Conservation (phyloP, 2,329 filamentous ascomycete genomes). For the Fusarium phyllophilum region DNA sequence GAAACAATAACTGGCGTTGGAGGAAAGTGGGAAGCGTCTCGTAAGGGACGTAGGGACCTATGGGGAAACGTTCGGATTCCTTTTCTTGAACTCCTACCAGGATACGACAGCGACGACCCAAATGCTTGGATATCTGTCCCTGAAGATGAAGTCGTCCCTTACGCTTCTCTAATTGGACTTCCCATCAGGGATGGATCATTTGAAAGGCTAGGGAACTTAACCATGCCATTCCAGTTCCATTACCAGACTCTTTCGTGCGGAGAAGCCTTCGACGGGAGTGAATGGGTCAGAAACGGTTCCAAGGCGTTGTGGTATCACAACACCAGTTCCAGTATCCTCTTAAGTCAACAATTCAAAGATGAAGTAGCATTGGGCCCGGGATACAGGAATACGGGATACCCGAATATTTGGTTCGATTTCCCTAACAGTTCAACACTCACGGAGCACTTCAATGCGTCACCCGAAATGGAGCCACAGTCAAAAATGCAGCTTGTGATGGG, state of each 20-base stretch:
- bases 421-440: neutral
- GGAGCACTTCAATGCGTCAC: neutral
- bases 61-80: neutral
- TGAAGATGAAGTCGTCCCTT: neutral
- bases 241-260: conserved; percentile 3
- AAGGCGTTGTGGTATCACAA: neutral
- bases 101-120: rapidly evolving
- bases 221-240: neutral
- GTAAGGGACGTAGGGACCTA: neutral
- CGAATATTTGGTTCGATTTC: neutral
- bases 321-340: neutral
- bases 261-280: neutral
- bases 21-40: neutral
- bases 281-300: neutral
- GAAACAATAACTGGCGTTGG: neutral
- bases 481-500: neutral
- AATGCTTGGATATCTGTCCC: neutral
- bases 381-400: neutral
- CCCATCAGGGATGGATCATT: neutral
- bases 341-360: neutral
- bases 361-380: no score
- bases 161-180: neutral
- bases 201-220: neutral
- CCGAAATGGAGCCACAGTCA: neutral
- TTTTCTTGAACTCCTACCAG: neutral